Conservation (phyloP, 345 rosid species). For the Citrus reticulata region DNA sequence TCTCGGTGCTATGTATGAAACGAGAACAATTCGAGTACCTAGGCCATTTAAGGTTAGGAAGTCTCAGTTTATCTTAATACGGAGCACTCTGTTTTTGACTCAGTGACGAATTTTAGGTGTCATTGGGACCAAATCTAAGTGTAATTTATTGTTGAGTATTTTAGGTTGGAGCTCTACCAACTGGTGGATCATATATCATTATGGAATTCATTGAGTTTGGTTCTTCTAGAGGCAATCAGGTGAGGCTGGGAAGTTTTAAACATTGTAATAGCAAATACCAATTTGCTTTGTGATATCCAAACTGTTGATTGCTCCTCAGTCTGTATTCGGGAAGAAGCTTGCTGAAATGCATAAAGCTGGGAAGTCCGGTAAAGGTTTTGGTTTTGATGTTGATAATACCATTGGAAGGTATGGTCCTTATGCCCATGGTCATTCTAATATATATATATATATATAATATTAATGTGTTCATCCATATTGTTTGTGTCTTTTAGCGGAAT, state of each 20-base stretch:
- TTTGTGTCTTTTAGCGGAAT: background rate
- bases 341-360: slow-evolving; percentile 97
- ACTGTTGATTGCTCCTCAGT: slow-evolving; percentile 39
- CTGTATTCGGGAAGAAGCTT: slow-evolving; percentile 75
- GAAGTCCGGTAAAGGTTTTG: slow-evolving; percentile 75
- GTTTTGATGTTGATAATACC: slow-evolving; percentile 87
- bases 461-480: background rate
- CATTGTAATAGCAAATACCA: slow-evolving; percentile 1
- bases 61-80: background rate
- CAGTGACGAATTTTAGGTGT: background rate
- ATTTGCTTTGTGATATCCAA: slow-evolving; percentile 8
- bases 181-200: slow-evolving; percentile 82
- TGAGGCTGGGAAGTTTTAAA: slow-evolving; percentile 27
- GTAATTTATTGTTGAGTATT: slow-evolving; percentile 10
- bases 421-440: background rate
- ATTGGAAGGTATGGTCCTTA: slow-evolving; percentile 67
- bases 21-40: slow-evolving; percentile 72
- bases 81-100: background rate
- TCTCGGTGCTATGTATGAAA: slow-evolving; percentile 79
- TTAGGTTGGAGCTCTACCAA: slow-evolving; percentile 74
- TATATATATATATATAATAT: no score
- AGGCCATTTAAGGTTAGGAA: slow-evolving; percentile 70
- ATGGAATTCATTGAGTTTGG: slow-evolving; percentile 90
- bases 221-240: slow-evolving; percentile 77
- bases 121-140: background rate